Evolutionary conservation across 441 rosid genomes (phyloP), one percentile per base, ranked within the genome.

Genomic region (Biscutella laevigata): DNA sequence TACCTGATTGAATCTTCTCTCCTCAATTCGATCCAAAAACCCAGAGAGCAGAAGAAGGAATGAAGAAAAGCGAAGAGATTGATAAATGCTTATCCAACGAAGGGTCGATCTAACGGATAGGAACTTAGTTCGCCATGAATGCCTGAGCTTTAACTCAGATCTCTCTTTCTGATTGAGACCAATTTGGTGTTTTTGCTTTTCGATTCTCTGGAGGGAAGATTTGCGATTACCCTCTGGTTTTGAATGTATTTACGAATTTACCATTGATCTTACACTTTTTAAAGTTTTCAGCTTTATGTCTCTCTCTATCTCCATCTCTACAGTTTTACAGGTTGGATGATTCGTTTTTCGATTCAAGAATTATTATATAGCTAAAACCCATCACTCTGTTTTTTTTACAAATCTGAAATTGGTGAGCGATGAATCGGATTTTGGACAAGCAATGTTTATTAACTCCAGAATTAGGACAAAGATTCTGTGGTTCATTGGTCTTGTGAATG

Each of bases 101-200:
- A 6, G 26, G 47, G 9, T 32, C 43, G 73, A 77, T 77, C 73
- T 43, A 53, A 67, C 60, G 65, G 69, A 48, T 46, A 62, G 46
- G 68, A 64, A 71, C 35, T 27, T 32, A 35, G 44, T 49, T 46
- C 38, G 28, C 64, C 66, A 67, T 26, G 28, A 64, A 61, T 39
- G 50, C 41, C 17, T 50, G 61, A 64, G 40, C 60, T 35, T 50
- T 14, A 29, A 60, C 52, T 51, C 68, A 70, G 74, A 75, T 73
- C 77, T 67, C 73, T 63, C 19, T 10, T 39, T 37, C 2, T 13
- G 51, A 7, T 40, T 50, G 32, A 32, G 20, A 35, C 36, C 28
- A 37, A n/a, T 38, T 44, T 52, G 41, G 21, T 12, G n/a, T n/a
- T 59, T 59, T 26, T 26, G 46, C 29, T 37, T 46, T 20, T 46